These are phyloP conservation scores for Teunomyces pallodes DNA, from an alignment of 805 yeast genomes.

Conservation along the genomic window DNA sequence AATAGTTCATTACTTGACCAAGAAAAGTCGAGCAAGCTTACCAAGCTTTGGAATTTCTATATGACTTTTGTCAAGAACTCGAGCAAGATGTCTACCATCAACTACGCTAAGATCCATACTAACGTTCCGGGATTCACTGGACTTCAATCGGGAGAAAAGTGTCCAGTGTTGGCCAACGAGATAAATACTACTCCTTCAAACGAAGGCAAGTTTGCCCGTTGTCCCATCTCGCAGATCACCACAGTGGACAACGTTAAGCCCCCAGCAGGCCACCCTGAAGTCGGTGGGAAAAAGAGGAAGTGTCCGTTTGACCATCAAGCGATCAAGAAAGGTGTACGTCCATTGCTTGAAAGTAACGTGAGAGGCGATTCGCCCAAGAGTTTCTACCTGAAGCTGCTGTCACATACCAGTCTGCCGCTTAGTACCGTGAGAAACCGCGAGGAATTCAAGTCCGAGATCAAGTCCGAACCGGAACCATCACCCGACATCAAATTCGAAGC, in stretches of 20 bases:
- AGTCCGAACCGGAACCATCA: background rate
- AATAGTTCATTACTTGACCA: slow-evolving; percentile 12
- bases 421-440: background rate
- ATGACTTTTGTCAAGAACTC: slow-evolving; percentile 33
- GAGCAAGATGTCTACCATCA: slow-evolving; percentile 23
- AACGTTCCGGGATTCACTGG: slow-evolving; percentile 25
- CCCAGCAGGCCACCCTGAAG: slow-evolving; percentile 1
- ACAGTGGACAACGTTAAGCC: slow-evolving; percentile 14
- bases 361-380: slow-evolving; percentile 11
- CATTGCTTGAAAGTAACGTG: slow-evolving; percentile 16
- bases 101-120: slow-evolving; percentile 33
- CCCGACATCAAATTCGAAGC: background rate
- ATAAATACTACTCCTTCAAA: background rate
- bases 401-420: slow-evolving; percentile 2
- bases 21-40: slow-evolving; percentile 15
- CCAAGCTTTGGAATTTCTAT: slow-evolving; percentile 41
- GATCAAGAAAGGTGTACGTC: slow-evolving; percentile 9
- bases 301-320: slow-evolving; percentile 33
- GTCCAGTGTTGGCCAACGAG: background rate
- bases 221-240: slow-evolving; percentile 26
- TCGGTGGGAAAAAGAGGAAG: slow-evolving; percentile 17
- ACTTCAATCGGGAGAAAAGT: slow-evolving; percentile 8
- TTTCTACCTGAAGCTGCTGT: background rate
- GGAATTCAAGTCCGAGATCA: background rate
- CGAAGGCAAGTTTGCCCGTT: slow-evolving; percentile 11